A percentile compares a stretch with the other conserved stretches of the same genome.
Conservation (phyloP, 768 basidiomycete species). For the Mycena leptocephala region DNA sequence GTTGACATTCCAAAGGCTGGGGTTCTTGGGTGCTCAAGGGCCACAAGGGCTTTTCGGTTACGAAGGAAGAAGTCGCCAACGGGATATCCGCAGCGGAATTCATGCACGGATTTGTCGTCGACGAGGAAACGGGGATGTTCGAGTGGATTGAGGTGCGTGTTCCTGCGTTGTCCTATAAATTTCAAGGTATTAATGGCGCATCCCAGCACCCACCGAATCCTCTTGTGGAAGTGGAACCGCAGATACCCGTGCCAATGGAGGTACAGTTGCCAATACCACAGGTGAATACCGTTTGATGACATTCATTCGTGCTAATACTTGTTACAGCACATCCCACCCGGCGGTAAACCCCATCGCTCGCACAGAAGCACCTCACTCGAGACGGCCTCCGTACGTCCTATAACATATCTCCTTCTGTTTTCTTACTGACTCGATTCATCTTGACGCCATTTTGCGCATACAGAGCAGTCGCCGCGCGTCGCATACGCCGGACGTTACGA, state of each 20-base stretch:
- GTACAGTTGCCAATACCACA: too few relatives aligned
- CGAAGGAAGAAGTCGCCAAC: conserved; percentile 52
- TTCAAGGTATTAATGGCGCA: not conserved
- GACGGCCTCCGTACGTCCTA: not conserved
- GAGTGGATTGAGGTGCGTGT: not conserved
- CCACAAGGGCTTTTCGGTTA: conserved; percentile 58
- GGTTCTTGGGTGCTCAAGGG: conserved; percentile 54
- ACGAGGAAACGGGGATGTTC: not conserved
- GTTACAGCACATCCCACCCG: not conserved
- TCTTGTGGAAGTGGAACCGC: not conserved
- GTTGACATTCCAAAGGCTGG: conserved; percentile 50
- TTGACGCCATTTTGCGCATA: too few relatives aligned
- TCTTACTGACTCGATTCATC: too few relatives aligned
- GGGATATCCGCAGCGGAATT: conserved; percentile 52
- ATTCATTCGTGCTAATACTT: too few relatives aligned
- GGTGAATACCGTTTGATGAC: too few relatives aligned
- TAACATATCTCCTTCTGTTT: too few relatives aligned
- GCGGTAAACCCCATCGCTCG: not conserved
- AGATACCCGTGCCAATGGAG: not conserved
- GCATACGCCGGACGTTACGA: too few relatives aligned
- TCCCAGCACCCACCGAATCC: not conserved
- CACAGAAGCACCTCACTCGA: not conserved
- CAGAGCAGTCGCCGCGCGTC: too few relatives aligned
- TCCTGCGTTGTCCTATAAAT: not conserved
- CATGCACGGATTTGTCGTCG: conserved; percentile 43